Evolutionary conservation across 1,284 basidiomycete species (phyloP).

Genomic region (Pyrrhoderma noxium): DNA sequence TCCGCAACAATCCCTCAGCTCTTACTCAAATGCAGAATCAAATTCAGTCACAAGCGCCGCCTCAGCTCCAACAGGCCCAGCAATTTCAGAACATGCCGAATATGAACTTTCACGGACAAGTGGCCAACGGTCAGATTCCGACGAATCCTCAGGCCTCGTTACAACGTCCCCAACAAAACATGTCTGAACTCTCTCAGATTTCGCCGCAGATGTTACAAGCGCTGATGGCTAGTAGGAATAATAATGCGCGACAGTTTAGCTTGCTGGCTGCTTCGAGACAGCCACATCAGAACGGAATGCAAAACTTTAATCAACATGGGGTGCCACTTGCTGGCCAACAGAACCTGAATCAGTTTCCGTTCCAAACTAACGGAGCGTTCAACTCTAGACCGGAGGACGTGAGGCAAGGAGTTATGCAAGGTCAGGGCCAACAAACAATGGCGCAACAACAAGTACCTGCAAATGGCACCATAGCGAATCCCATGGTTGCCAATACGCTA

Average conservation of each 20-base stretch:
- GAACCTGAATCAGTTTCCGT: constrained; percentile 9
- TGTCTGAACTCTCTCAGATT: neutral
- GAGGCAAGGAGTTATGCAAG: too few relatives aligned
- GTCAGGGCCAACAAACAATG: neutral
- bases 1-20: constrained; percentile 3
- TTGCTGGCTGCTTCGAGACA: constrained; percentile 14
- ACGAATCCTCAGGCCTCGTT: constrained; percentile 3
- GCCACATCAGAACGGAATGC: constrained; percentile 14
- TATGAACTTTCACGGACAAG: neutral
- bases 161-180: constrained; percentile 1
- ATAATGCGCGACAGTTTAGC: constrained; percentile 2
- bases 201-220: constrained; percentile 6
- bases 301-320: constrained; percentile 6
- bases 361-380: constrained; percentile 7
- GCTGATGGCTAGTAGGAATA: neutral
- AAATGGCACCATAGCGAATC: too few relatives aligned
- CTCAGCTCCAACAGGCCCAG: constrained; percentile 9
- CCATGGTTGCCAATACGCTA: too few relatives aligned
- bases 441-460: too few relatives aligned
- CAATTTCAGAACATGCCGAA: constrained; percentile 9
- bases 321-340: constrained; percentile 10
- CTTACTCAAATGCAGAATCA: constrained; percentile 8
- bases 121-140: constrained; percentile 2
- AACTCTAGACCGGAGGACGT: constrained; percentile 7
- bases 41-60: constrained; percentile 8